phyloP scores from a whole-genome alignment of 768 basidiomycete species.

The Suillus ampliporus region DNA sequence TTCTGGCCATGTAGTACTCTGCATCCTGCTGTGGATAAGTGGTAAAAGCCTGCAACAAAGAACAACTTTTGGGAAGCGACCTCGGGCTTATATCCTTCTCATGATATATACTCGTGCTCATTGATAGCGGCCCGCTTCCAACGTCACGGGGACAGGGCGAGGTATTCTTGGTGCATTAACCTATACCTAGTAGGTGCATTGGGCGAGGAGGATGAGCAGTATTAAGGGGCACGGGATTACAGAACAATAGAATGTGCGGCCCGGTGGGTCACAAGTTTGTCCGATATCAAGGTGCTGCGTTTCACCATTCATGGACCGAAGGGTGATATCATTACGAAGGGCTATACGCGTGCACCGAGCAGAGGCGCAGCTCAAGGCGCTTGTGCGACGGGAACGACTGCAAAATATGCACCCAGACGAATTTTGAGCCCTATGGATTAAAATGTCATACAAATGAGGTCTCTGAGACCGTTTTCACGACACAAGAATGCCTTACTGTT shows the following conservation, averaged over 20 bases:
- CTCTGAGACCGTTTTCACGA: not conserved
- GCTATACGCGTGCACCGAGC: not conserved
- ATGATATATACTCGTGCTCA: slow-evolving; percentile 12
- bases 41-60: slow-evolving; percentile 5
- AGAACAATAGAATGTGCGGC: not conserved
- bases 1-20: slow-evolving; percentile 26
- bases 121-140: slow-evolving; percentile 6
- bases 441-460: not conserved
- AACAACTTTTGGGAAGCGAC: not conserved
- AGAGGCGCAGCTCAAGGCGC: not conserved
- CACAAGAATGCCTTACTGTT: not conserved
- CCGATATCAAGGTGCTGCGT: not conserved
- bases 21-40: slow-evolving; percentile 12
- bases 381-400: not conserved
- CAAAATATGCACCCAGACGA: too few species aligned
- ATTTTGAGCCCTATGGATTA: not conserved
- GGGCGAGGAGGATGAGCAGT: not conserved
- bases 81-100: slow-evolving; percentile 9
- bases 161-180: not conserved
- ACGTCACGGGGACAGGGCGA: slow-evolving; percentile 7
- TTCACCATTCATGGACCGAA: not conserved
- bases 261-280: not conserved
- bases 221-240: not conserved
- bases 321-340: not conserved
- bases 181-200: not conserved